These are phyloP conservation scores for Alternaria gaisen DNA, from an alignment of 2,329 filamentous ascomycete species.

Conservation along the genomic window DNA sequence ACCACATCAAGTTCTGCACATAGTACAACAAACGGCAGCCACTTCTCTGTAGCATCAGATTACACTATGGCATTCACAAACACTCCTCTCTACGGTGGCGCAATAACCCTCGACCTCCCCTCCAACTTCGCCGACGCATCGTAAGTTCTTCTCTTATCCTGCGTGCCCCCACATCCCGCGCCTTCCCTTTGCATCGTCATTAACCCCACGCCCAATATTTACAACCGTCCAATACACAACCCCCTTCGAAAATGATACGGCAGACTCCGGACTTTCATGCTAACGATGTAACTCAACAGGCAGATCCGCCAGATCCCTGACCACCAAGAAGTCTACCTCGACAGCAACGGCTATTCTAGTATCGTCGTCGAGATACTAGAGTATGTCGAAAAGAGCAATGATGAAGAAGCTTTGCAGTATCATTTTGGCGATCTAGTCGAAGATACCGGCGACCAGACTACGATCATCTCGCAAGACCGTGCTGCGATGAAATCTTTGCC, in stretches of 20 bases:
- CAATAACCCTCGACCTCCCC: constrained; percentile 74
- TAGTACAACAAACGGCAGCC: constrained; percentile 17
- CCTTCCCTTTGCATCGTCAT: constrained; percentile 12
- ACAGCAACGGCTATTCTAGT: constrained; percentile 81
- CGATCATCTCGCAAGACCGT: constrained; percentile 41
- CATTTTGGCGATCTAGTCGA: constrained; percentile 60
- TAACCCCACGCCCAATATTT: neutral
- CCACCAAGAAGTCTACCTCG: constrained; percentile 93
- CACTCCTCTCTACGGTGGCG: constrained; percentile 75
- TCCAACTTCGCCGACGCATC: constrained; percentile 75
- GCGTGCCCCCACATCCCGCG: constrained; percentile 14
- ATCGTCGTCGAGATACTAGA: constrained; percentile 92
- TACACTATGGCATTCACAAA: constrained; percentile 60
- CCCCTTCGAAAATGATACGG: neutral
- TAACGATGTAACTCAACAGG: constrained; percentile 53
- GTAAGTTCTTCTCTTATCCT: constrained; percentile 55
- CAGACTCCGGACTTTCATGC: neutral
- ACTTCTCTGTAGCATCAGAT: constrained; percentile 24
- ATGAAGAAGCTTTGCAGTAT: constrained; percentile 69
- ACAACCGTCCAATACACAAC: neutral
- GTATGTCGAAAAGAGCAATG: constrained; percentile 73
- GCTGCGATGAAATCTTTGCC: constrained; percentile 46
- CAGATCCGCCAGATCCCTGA: constrained; percentile 79
- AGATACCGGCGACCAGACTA: constrained; percentile 48
- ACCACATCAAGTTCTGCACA: neutral